Percentiles rank a stretch among this genome's conserved stretches.
phyloP scores from a whole-genome alignment of 495 filamentous ascomycete species.

The Hypoxylon intermedium region DNA sequence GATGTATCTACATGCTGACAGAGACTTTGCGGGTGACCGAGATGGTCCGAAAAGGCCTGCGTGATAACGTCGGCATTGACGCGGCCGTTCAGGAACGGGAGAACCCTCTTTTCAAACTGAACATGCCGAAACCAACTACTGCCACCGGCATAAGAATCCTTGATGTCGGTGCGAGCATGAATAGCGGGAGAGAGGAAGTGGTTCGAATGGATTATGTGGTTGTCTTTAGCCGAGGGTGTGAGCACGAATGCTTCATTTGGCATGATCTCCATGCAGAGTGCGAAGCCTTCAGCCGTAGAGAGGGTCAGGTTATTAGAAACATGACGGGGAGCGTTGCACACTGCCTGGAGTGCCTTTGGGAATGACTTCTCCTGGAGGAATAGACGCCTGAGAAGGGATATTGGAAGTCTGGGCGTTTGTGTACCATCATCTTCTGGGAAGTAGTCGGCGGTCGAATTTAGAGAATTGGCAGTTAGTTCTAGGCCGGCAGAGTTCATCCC shows the following conservation, averaged over 20 bases:
- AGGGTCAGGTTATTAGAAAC: constrained; percentile 40
- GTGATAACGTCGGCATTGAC: constrained; percentile 25
- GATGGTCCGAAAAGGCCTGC: constrained; percentile 39
- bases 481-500: constrained; percentile 43
- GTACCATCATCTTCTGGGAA: constrained; percentile 23
- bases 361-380: constrained; percentile 31
- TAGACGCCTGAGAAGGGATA: constrained; percentile 35
- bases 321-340: constrained; percentile 35
- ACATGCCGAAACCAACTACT: constrained; percentile 31
- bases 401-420: constrained; percentile 22
- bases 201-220: constrained; percentile 31
- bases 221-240: constrained; percentile 6
- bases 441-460: constrained; percentile 35
- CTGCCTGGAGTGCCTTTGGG: constrained; percentile 12
- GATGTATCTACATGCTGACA: constrained; percentile 25
- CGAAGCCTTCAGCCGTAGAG: constrained; percentile 37
- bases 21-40: constrained; percentile 36
- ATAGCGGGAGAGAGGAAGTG: constrained; percentile 25
- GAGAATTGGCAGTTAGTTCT: constrained; percentile 39
- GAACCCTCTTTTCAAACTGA: constrained; percentile 19
- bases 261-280: constrained; percentile 30
- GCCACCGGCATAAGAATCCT: constrained; percentile 29
- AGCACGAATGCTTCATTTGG: constrained; percentile 18
- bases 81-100: constrained; percentile 4
- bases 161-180: constrained; percentile 9